phyloP scores from a whole-genome alignment of 208 protist genomes.

The Trypanosoma boissoni region DNA sequence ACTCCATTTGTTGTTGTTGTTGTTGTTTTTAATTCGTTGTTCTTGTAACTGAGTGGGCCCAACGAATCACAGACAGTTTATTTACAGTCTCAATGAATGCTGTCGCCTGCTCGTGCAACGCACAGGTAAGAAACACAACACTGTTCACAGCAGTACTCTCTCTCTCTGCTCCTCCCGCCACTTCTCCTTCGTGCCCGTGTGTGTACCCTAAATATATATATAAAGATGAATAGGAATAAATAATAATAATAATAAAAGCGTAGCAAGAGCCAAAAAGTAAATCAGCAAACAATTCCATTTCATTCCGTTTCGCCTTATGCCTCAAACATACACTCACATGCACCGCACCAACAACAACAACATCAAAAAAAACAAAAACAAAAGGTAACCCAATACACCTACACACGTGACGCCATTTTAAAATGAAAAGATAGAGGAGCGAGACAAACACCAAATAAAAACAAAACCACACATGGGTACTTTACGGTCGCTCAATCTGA shows the following conservation, averaged over 20 bases:
- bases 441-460: slow-evolving; percentile 13
- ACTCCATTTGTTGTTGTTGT: slow-evolving; percentile 57
- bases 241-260: no score
- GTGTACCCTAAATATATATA: no score
- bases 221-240: no score
- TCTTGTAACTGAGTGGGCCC: slow-evolving; percentile 1
- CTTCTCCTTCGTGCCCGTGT: slow-evolving; percentile 3
- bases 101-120: neutral
- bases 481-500: slow-evolving; percentile 55
- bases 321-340: no score
- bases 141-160: neutral
- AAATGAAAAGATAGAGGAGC: slow-evolving; percentile 5
- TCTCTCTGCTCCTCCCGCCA: neutral
- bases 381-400: neutral
- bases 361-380: no score
- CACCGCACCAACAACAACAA: no score
- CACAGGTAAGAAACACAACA: no score
- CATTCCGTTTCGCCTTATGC: no score
- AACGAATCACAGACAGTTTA: no score
- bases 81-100: no score
- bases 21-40: neutral
- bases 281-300: no score
- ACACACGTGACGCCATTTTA: neutral
- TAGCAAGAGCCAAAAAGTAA: no score
- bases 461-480: slow-evolving; percentile 3